phyloP scores from a whole-genome alignment of 768 basidiomycete genomes.

The Russula sp. region DNA sequence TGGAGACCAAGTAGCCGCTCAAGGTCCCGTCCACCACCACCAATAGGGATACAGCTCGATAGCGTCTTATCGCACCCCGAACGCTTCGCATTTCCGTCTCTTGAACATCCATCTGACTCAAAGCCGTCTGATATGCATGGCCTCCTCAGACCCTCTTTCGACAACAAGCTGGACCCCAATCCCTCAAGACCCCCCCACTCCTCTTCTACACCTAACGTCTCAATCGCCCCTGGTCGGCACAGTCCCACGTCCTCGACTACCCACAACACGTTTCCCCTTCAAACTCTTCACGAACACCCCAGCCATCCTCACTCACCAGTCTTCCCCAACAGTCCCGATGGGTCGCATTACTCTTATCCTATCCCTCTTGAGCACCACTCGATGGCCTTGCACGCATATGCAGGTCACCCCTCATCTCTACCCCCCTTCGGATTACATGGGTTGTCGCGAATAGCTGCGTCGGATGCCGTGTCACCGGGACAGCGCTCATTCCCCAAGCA shows the following conservation, averaged over 20 bases:
- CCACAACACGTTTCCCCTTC: constrained; percentile 14
- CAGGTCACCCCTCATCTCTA: constrained; percentile 56
- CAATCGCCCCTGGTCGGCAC: constrained; percentile 26
- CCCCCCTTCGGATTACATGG: constrained; percentile 67
- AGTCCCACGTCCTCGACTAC: constrained; percentile 28
- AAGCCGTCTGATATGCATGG: constrained; percentile 40
- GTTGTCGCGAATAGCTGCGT: constrained; percentile 32
- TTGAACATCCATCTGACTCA: constrained; percentile 19
- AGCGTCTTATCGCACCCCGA: constrained; percentile 22
- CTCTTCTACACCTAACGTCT: constrained; percentile 24
- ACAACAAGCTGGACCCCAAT: constrained; percentile 22
- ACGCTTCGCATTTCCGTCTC: constrained; percentile 22
- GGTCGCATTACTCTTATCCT: constrained; percentile 15
- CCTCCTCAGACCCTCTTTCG: constrained; percentile 28
- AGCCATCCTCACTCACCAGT: constrained; percentile 1
- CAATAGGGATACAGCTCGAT: constrained; percentile 27
- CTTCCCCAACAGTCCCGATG: neutral
- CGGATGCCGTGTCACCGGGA: constrained; percentile 28
- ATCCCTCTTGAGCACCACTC: constrained; percentile 4
- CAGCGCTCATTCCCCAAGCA: constrained; percentile 67
- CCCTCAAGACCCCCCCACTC: constrained; percentile 16
- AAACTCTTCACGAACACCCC: constrained; percentile 19
- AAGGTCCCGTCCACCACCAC: constrained; percentile 64
- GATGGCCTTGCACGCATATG: constrained; percentile 4
- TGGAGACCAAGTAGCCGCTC: constrained; percentile 78